Evolutionary conservation across 2,329 filamentous ascomycete species (phyloP), one percentile per base, ranked within the genome.

Genomic region (Fonsecaea monophora): DNA sequence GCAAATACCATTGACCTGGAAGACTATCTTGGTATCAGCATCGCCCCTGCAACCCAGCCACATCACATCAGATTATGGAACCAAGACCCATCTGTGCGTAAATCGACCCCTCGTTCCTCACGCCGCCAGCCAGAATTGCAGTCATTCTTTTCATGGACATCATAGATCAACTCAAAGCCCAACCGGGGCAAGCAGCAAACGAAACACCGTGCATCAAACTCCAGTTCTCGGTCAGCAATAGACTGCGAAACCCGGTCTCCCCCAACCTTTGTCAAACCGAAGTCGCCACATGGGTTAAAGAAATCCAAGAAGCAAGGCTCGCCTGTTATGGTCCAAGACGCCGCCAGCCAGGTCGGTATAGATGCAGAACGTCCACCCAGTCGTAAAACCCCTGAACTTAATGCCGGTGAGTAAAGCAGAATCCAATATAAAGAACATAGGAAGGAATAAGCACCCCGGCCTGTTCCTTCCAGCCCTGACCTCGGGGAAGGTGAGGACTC

Each of bases 401-500:
- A 50, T 25, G 45, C 45, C 21, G 18, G 45, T 12, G 45, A 25
- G 10, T 37, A 55, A 37, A 35, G 53, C 30, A 55, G 50, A 42
- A 18, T 7, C 7, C 13, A 7, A 42, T n/a, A 50, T 30, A 50
- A 50, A 50, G n/a, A 25, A 25, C 21, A 50, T 12, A 6, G 18
- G 25, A 25, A 12, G 45, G 18, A 5, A 50, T 4, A 50, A 50
- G 18, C 21, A 13, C 58, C 82, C 82, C 63, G 79, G 81, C 30
- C 73, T 82, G n/a, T 45, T 13, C 25, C 32, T 25, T 25, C 30
- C 18, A 18, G 35, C 32, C 32, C 32, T 45, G 34, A 30, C 57
- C 7, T 30, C 30, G 34, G n/a, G n/a, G 13, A 37, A 45, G 40
- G 35, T 48, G 45, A 10, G 4, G 40, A 37, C 32, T 35, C 35